Evolutionary conservation across 1,284 basidiomycete genomes (phyloP).

Genomic region (Marasmius tenuissimus): DNA sequence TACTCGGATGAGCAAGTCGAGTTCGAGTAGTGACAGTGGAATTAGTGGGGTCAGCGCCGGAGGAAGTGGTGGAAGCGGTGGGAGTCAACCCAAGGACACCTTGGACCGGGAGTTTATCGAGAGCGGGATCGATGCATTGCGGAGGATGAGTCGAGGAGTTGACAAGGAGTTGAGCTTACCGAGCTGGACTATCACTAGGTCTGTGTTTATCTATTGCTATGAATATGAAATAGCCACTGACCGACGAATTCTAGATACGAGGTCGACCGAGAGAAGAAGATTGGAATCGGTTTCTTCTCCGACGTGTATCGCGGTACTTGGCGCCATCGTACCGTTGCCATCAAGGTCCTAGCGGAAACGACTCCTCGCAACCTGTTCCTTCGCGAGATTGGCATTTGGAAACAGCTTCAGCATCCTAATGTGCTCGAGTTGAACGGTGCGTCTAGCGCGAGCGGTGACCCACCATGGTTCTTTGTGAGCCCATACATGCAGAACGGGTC

Average conservation of each 20-base stretch:
- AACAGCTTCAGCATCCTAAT: constrained; percentile 48
- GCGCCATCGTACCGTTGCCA: constrained; percentile 28
- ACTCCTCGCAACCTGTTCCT: constrained; percentile 52
- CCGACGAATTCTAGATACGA: constrained; percentile 45
- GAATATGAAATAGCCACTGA: not conserved
- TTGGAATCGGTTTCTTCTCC: constrained; percentile 69
- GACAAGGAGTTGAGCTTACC: constrained; percentile 44
- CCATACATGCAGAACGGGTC: constrained; percentile 52
- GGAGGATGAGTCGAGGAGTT: constrained; percentile 36
- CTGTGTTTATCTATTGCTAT: constrained; percentile 17
- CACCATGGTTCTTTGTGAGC: constrained; percentile 71
- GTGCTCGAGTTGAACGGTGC: constrained; percentile 61
- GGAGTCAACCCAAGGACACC: constrained; percentile 14
- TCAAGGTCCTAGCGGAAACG: constrained; percentile 42
- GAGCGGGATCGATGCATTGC: constrained; percentile 47
- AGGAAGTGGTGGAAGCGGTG: constrained; percentile 37
- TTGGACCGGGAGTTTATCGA: constrained; percentile 47
- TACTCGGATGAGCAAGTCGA: constrained; percentile 39
- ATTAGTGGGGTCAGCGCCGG: constrained; percentile 15
- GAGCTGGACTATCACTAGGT: constrained; percentile 73
- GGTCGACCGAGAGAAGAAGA: constrained; percentile 59
- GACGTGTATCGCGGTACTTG: constrained; percentile 70
- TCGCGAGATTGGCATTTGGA: constrained; percentile 53
- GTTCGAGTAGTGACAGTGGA: constrained; percentile 23
- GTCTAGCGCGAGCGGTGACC: constrained; percentile 53